Percentiles rank a stretch among this genome's conserved stretches.
Conservation (phyloP, 1,139 yeast species). For the Candida frijolesensis region DNA sequence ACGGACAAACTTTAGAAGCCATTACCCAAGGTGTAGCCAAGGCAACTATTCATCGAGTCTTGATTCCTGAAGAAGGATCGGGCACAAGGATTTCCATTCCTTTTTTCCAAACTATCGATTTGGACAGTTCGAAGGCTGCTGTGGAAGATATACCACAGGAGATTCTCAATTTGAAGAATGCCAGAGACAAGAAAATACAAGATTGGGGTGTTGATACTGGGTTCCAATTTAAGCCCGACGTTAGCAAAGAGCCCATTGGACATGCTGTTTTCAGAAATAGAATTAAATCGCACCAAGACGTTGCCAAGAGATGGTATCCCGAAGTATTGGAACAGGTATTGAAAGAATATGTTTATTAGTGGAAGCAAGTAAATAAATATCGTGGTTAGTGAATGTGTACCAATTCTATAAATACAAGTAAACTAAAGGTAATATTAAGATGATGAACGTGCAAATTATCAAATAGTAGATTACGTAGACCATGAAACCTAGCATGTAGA, state of each 20-base stretch:
- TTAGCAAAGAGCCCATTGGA: constrained; percentile 52
- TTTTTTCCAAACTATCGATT: constrained; percentile 55
- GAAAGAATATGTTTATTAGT: constrained; percentile 15
- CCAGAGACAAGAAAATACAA: constrained; percentile 40
- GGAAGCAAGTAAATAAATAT: no score
- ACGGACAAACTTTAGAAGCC: constrained; percentile 58
- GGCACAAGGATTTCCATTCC: constrained; percentile 59
- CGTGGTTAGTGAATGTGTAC: background rate
- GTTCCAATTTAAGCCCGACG: constrained; percentile 51
- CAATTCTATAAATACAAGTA: background rate
- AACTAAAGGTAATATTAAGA: background rate
- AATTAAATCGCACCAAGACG: constrained; percentile 68
- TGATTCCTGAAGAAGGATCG: constrained; percentile 53
- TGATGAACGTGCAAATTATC: background rate
- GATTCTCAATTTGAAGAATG: constrained; percentile 32
- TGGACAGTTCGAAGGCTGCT: constrained; percentile 42
- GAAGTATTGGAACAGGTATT: constrained; percentile 41
- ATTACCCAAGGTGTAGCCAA: constrained; percentile 55
- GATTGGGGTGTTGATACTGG: constrained; percentile 50
- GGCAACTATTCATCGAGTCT: constrained; percentile 70
- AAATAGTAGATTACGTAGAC: constrained; percentile 1
- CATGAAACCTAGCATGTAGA: constrained; percentile 1
- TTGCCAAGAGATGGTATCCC: constrained; percentile 66
- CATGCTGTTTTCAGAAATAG: constrained; percentile 64
- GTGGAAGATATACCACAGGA: constrained; percentile 34